These are phyloP conservation scores for Globisporangium abappressorium DNA, from an alignment of 352 stramenopile genomes.

Conservation along the genomic window DNA sequence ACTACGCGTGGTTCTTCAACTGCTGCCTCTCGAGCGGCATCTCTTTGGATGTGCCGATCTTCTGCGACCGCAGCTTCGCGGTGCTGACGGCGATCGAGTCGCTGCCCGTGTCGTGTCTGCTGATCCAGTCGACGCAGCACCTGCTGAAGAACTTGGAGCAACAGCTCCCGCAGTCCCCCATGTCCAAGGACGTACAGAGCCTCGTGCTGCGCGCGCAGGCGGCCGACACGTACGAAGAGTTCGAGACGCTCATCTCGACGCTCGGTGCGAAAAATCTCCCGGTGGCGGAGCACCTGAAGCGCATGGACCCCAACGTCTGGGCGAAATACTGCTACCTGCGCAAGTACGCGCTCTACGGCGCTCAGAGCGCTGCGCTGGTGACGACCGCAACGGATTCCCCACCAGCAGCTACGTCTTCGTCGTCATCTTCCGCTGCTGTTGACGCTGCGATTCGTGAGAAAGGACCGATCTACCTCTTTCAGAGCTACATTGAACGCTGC, in stretches of 20 bases:
- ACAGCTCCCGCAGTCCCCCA: slow-evolving; percentile 21
- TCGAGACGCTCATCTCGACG: slow-evolving; percentile 24
- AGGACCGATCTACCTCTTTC: slow-evolving; percentile 37
- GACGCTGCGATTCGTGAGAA: slow-evolving; percentile 17
- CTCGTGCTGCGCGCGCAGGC: slow-evolving; percentile 30
- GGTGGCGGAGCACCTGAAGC: slow-evolving; percentile 23
- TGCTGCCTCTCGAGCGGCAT: slow-evolving; percentile 34
- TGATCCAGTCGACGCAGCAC: slow-evolving; percentile 42
- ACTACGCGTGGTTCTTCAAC: slow-evolving; percentile 45
- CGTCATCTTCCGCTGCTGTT: slow-evolving; percentile 15
- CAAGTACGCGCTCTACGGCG: slow-evolving; percentile 37
- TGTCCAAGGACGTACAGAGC: slow-evolving; percentile 22
- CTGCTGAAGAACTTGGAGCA: slow-evolving; percentile 29
- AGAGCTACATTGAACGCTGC: slow-evolving; percentile 40
- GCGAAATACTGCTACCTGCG: slow-evolving; percentile 41
- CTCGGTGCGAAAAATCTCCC: slow-evolving; percentile 22
- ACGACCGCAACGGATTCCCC: slow-evolving; percentile 12
- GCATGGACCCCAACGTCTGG: slow-evolving; percentile 29
- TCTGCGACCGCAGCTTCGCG: slow-evolving; percentile 31
- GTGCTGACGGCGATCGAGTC: slow-evolving; percentile 27
- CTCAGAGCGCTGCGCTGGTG: slow-evolving; percentile 31
- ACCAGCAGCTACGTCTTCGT: slow-evolving; percentile 15
- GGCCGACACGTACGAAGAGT: slow-evolving; percentile 34
- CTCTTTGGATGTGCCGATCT: slow-evolving; percentile 36
- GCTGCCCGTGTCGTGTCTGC: slow-evolving; percentile 29